Base-by-base conservation (phyloP, 176 grass and related monocot genomes). In the Bolboschoenus planiculmis region DNA sequence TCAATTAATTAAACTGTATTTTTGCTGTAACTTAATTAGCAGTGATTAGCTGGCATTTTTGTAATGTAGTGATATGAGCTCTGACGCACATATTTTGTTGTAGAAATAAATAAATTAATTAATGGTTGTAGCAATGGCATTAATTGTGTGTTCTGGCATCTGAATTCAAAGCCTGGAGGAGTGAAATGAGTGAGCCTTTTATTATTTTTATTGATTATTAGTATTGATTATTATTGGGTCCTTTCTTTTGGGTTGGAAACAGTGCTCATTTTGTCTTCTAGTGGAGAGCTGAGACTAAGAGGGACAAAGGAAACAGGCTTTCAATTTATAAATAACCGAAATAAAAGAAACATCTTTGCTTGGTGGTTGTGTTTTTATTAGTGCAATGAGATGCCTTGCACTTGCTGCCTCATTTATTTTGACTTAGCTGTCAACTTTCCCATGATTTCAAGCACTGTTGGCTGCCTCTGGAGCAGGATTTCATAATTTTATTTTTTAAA, bases 31-130 rank as follows among this genome's bases (percentile, higher is more conserved):
- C 85, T 91, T 56, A 48, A 15, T 57, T 60, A 85, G n/a, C n/a
- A n/a, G 67, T 90, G 57, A 70, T 83, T 85, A 91, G 89, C 83
- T 93, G 74, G 85, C 80, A n/a, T 87, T 62, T 59, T 83, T 84
- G 78, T 86, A 84, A 86, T 79, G 84, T 85, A 86, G 81, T 91
- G 70, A 83, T 81, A 60, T 70, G 29, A 74, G 30, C 70, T 74
- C 70, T 48, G 70, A 48, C 72, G 26, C 46, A 80, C 40, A 7
- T 68, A 50, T 6, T 6, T 64, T 15, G 47, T 10, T 78, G 14
- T 64, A 47, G 24, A 64, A 81, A 63, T 18, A n/a, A n/a, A n/a
- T n/a, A n/a, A n/a, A n/a, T 53, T 7, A 48, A 7, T 43, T 81
- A 63, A 82, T 82, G 37, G 50, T 14, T 65, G 23, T 64, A 16